Evolutionary conservation across 2,329 filamentous ascomycete species (phyloP).

Genomic region (Shiraia bambusicola): DNA sequence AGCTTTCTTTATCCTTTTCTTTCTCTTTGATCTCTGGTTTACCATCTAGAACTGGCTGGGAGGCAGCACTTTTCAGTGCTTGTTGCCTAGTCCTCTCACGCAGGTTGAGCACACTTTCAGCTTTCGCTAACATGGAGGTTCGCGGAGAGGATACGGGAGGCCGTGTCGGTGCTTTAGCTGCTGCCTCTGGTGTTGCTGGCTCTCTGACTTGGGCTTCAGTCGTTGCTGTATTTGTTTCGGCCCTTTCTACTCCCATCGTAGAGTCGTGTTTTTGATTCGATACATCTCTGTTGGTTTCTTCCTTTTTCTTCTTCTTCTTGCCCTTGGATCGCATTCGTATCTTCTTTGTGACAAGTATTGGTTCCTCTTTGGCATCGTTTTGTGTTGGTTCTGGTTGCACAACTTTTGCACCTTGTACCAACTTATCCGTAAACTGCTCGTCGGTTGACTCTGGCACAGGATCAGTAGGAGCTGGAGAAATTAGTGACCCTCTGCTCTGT

Average conservation of each 20-base stretch:
- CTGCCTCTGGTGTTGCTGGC: neutral
- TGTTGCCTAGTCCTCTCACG: conserved; percentile 26
- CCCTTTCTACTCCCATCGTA: conserved; percentile 2
- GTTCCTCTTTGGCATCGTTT: conserved; percentile 10
- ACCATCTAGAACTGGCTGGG: conserved; percentile 28
- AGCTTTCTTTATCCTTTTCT: conserved; percentile 19
- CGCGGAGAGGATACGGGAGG: conserved; percentile 5
- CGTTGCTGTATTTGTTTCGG: conserved; percentile 9
- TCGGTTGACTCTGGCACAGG: conserved; percentile 19
- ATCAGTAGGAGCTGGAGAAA: conserved; percentile 6
- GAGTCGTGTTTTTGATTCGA: conserved; percentile 11
- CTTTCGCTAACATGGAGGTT: conserved; percentile 24
- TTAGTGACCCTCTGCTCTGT: conserved; percentile 20
- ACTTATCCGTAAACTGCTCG: conserved; percentile 33
- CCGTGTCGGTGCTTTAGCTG: neutral
- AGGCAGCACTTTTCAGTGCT: conserved; percentile 29
- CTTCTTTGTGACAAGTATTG: conserved; percentile 38
- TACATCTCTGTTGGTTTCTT: conserved; percentile 16
- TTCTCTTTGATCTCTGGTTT: conserved; percentile 16
- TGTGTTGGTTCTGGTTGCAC: conserved; percentile 6
- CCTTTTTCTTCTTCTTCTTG: conserved; percentile 25
- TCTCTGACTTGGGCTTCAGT: conserved; percentile 10
- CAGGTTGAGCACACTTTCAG: conserved; percentile 32
- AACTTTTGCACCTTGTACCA: conserved; percentile 27
- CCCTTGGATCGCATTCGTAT: conserved; percentile 39